Evolutionary conservation across 129 eudicot species (phyloP).

Genomic region (Scalesia atractyloides): DNA sequence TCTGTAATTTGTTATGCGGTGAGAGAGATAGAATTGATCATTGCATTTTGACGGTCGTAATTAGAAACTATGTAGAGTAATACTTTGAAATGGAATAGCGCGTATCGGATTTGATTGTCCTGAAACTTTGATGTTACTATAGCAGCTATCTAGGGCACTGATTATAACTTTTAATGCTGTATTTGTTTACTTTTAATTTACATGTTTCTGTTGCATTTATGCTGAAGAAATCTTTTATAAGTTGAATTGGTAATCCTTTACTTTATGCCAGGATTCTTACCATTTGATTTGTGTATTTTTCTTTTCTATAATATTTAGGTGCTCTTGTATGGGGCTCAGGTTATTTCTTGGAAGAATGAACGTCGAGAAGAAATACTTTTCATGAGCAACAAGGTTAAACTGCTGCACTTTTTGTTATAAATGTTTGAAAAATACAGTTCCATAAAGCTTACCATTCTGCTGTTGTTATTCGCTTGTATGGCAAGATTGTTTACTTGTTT

Average conservation of each 20-base stretch:
- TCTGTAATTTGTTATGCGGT: background rate
- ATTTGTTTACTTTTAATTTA: background rate
- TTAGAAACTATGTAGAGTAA: background rate
- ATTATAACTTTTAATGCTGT: conserved; percentile 1
- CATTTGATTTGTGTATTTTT: background rate
- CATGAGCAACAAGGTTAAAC: conserved; percentile 75
- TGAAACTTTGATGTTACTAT: conserved; percentile 8
- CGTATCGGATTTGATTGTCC: background rate
- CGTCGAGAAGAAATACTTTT: conserved; percentile 87
- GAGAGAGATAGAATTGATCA: conserved; percentile 8
- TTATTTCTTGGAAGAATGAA: conserved; percentile 91
- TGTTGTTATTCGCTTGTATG: conserved; percentile 1
- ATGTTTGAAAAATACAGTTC: conserved; percentile 10
- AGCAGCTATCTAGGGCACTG: conserved; percentile 25
- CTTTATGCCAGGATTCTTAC: conserved; percentile 22
- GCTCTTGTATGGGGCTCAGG: conserved; percentile 81
- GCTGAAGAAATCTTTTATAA: background rate
- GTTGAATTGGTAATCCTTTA: background rate
- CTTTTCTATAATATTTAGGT: conserved; percentile 43
- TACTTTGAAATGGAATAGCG: background rate
- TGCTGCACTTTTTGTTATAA: conserved; percentile 9
- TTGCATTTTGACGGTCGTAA: conserved; percentile 3
- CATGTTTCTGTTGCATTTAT: conserved; percentile 16
- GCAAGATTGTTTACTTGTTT: background rate
- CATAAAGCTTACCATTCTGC: background rate